These are phyloP conservation scores for Pestalotiopsis sp. DNA, from an alignment of 2,329 filamentous ascomycete species.

Conservation along the genomic window DNA sequence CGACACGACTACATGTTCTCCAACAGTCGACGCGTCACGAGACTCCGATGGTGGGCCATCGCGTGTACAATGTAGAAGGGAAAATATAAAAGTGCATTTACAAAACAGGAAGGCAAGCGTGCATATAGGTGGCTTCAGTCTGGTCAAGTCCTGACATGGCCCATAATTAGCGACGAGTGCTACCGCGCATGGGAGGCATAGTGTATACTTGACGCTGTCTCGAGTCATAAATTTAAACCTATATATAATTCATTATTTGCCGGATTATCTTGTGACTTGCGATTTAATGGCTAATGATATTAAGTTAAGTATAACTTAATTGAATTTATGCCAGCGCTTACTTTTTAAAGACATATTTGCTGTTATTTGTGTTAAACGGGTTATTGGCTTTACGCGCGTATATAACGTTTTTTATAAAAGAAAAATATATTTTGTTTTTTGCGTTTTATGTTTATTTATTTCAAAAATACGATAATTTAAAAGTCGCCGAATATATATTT, in stretches of 20 bases:
- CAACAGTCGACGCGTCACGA: slow-evolving; percentile 2
- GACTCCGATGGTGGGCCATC: slow-evolving; percentile 12
- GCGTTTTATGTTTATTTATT: no score
- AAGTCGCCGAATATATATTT: no score
- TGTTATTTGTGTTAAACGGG: no score
- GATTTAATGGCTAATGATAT: not conserved
- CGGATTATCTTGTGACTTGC: not conserved
- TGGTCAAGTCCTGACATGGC: not conserved
- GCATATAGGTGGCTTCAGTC: slow-evolving; percentile 5
- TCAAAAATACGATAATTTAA: no score
- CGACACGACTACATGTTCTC: not conserved
- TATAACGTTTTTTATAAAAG: no score
- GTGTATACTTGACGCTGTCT: not conserved
- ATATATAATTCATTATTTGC: not conserved
- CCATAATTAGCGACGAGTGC: not conserved
- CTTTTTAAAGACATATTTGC: no score
- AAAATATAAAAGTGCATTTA: slow-evolving; percentile 10
- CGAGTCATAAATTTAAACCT: not conserved
- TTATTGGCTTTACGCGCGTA: no score
- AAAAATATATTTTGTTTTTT: no score
- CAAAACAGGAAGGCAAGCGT: slow-evolving; percentile 1
- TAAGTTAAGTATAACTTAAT: no score
- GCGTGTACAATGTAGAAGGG: slow-evolving; percentile 6
- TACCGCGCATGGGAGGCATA: not conserved
- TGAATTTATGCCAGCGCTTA: no score